Evolutionary conservation across 2,329 filamentous ascomycete genomes (phyloP).

Genomic region (Cadophora sp.): DNA sequence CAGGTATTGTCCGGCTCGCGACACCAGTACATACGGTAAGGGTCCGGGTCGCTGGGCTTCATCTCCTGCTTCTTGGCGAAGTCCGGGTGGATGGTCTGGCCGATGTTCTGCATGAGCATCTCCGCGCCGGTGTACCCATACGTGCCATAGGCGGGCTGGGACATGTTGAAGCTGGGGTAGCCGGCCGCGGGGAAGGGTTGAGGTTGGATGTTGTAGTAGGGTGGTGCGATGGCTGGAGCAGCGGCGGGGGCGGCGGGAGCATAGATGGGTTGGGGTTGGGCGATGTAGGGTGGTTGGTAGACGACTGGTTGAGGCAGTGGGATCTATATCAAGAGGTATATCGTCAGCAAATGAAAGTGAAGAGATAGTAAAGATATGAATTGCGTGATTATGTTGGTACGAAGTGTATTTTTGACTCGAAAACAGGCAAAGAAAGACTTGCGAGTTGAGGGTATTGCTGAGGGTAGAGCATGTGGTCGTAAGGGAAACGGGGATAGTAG

Average conservation of each 20-base stretch:
- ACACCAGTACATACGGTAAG: slow-evolving; percentile 65
- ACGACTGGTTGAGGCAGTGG: slow-evolving; percentile 16
- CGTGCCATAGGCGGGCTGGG: slow-evolving; percentile 31
- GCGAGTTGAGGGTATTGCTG: slow-evolving; percentile 21
- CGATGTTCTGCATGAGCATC: slow-evolving; percentile 38
- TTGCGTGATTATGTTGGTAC: not conserved
- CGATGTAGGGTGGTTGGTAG: slow-evolving; percentile 28
- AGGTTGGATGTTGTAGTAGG: slow-evolving; percentile 21
- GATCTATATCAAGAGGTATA: slow-evolving; percentile 6
- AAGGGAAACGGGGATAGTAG: slow-evolving; percentile 19
- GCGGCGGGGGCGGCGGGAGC: not conserved
- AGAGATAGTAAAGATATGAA: not conserved
- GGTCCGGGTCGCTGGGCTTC: slow-evolving; percentile 66
- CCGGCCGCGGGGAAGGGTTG: slow-evolving; percentile 22
- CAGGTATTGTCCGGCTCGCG: slow-evolving; percentile 66
- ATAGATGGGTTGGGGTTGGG: slow-evolving; percentile 25
- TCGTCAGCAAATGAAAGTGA: slow-evolving; percentile 20
- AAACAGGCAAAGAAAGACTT: slow-evolving; percentile 16
- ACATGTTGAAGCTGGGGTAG: slow-evolving; percentile 29
- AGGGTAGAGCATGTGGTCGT: slow-evolving; percentile 19
- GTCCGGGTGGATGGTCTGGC: slow-evolving; percentile 32
- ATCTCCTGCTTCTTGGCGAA: slow-evolving; percentile 58
- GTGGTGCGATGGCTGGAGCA: slow-evolving; percentile 9
- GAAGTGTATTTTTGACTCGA: slow-evolving; percentile 5
- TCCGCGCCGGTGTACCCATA: slow-evolving; percentile 36